These are phyloP conservation scores for Stachybotrys echinatus DNA, from an alignment of 2,329 filamentous ascomycete genomes.

Conservation along the genomic window DNA sequence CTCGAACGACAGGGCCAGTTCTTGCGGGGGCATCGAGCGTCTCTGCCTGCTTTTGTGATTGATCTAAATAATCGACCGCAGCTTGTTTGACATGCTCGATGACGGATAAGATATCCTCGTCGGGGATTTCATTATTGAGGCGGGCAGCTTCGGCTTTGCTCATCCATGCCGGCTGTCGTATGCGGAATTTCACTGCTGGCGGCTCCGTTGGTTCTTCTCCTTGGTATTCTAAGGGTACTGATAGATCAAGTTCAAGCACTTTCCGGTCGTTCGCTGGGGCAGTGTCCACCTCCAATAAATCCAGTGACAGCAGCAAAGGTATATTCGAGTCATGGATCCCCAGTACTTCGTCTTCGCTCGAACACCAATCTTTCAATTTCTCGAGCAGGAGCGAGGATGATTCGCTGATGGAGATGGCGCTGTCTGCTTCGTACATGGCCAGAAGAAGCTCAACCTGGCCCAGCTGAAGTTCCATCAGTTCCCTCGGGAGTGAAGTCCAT, in stretches of 20 bases:
- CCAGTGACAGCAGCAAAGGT: conserved; percentile 18
- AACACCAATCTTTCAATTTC: conserved; percentile 15
- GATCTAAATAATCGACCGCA: conserved; percentile 22
- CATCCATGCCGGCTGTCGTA: conserved; percentile 47
- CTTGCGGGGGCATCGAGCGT: background rate
- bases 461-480: conserved; percentile 41
- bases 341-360: conserved; percentile 8
- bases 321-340: conserved; percentile 8
- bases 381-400: conserved; percentile 10
- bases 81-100: conserved; percentile 38
- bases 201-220: conserved; percentile 22
- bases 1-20: conserved; percentile 35
- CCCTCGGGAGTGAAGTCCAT: conserved; percentile 24
- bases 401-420: conserved; percentile 22
- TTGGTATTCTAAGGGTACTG: conserved; percentile 21
- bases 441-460: conserved; percentile 44
- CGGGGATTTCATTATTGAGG: conserved; percentile 33
- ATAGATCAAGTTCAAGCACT: conserved; percentile 26
- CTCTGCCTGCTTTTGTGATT: conserved; percentile 4
- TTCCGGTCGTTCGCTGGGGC: conserved; percentile 1
- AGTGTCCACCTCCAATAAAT: conserved; percentile 10
- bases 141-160: conserved; percentile 38
- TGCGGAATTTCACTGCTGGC: conserved; percentile 32
- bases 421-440: conserved; percentile 43
- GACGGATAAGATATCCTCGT: conserved; percentile 37